Base-by-base conservation (phyloP, 345 rosid species). In the Nephelium lappaceum region DNA sequence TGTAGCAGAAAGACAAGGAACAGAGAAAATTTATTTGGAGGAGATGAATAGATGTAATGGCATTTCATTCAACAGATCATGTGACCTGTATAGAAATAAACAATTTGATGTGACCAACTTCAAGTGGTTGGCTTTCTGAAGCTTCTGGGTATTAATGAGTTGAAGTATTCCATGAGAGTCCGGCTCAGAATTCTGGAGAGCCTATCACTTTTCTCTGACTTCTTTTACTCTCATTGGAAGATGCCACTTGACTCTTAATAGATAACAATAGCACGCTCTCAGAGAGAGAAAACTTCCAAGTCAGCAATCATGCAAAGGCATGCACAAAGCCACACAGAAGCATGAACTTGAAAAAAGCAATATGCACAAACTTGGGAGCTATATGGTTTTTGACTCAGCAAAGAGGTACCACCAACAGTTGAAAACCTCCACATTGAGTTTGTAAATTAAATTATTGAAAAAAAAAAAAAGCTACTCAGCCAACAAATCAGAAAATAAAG, bases 121-220 rank as follows among this genome's bases (percentile, higher is more conserved):
- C 10, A 60, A 60, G 11, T 60, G 64, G 14, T 60, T 60, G 24
- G 27, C 3, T 60, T 58, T 58, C 63, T 58, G 63, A 58, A 58
- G 63, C 62, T 58, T 58, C n/a, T n/a, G 63, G 7, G 55, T 12
- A 58, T 19, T 21, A 58, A 58, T 57, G 8, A 18, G 63, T 58
- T 58, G 63, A 58, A 58, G 21, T 7, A 58, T 58, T 58, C 63
- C 63, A 58, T 58, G 63, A 58, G 63, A 58, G 63, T 58, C n/a
- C 25, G 6, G 63, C n/a, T 19, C 21, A 58, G 21, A 57, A 58
- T 58, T 58, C 24, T 58, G 23, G 11, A 1, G 7, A 60, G 24
- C 25, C 25, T 60, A 21, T 21, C 27, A 10, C 64, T 23, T 5
- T 60, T 19, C 10, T n/a, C 64, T 60, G 64, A n/a, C 9, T n/a